A percentile compares a stretch with the other conserved stretches of the same genome.
These are phyloP conservation scores for Penicillium alfredii DNA, from an alignment of 495 filamentous ascomycete species.

Conservation along the genomic window DNA sequence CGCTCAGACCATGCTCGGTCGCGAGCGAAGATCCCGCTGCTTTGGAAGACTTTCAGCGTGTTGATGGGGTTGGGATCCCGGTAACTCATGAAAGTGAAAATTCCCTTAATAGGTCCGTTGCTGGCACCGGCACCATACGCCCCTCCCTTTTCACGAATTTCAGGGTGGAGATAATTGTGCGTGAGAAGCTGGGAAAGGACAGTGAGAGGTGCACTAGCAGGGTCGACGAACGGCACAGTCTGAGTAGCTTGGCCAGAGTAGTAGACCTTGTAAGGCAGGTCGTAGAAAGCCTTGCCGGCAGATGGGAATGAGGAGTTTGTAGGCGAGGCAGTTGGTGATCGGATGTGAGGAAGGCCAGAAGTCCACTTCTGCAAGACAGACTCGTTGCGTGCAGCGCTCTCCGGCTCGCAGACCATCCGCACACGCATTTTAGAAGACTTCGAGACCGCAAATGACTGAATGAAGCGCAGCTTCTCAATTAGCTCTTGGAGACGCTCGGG, in stretches of 20 bases:
- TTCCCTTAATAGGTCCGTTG: constrained; percentile 66
- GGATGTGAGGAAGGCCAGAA: constrained; percentile 44
- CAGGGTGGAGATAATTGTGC: constrained; percentile 93
- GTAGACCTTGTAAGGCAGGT: constrained; percentile 94
- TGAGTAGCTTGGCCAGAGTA: constrained; percentile 76
- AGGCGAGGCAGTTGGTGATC: constrained; percentile 30
- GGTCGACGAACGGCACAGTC: constrained; percentile 78
- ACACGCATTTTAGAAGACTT: constrained; percentile 55
- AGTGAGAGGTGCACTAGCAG: constrained; percentile 69
- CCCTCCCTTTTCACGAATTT: constrained; percentile 96
- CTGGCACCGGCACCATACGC: constrained; percentile 93
- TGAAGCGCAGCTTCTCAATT: constrained; percentile 79
- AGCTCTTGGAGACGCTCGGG: constrained; percentile 64
- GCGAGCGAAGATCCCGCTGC: constrained; percentile 76
- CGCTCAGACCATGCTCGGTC: constrained; percentile 78
- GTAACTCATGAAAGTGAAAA: constrained; percentile 94
- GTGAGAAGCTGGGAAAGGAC: constrained; percentile 92
- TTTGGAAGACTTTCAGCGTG: constrained; percentile 75
- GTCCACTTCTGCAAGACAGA: constrained; percentile 67
- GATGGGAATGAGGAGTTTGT: constrained; percentile 29
- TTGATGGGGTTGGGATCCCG: constrained; percentile 94
- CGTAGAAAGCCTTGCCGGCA: constrained; percentile 75
- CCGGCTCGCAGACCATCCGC: constrained; percentile 78
- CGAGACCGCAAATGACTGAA: constrained; percentile 69
- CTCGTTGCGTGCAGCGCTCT: constrained; percentile 65